A percentile compares a stretch with the other conserved stretches of the same genome.
Conservation (phyloP, 2,329 filamentous ascomycete species). For the Diplodia seriata region DNA sequence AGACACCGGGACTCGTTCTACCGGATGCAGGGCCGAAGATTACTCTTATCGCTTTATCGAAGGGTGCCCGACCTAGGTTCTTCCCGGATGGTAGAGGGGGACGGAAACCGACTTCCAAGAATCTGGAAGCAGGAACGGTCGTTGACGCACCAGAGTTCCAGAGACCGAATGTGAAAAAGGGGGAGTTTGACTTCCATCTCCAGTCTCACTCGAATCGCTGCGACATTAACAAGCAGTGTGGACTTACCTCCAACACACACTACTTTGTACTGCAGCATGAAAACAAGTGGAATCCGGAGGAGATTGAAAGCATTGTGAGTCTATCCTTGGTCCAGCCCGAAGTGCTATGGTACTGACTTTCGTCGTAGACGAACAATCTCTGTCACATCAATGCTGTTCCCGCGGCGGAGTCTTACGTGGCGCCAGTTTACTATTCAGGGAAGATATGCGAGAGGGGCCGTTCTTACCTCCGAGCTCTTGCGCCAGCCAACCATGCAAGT, state of each 20-base stretch:
- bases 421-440: neutral
- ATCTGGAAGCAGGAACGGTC: neutral
- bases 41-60: neutral
- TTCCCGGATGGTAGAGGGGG: neutral
- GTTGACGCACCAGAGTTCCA: neutral
- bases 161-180: neutral
- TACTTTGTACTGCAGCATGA: constrained; percentile 4
- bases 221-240: neutral
- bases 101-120: neutral
- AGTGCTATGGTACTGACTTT: neutral
- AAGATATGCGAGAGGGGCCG: constrained; percentile 9
- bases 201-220: neutral
- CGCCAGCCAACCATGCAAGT: too few relatives aligned
- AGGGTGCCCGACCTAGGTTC: neutral
- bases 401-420: constrained; percentile 1
- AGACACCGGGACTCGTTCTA: neutral
- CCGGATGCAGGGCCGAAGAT: neutral
- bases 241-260: neutral
- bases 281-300: neutral
- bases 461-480: neutral
- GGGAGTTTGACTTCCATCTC: constrained; percentile 16
- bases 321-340: neutral
- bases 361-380: neutral
- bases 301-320: neutral
- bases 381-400: neutral